These are phyloP conservation scores for Dendrothele bispora DNA, from an alignment of 768 basidiomycete species.

Conservation along the genomic window DNA sequence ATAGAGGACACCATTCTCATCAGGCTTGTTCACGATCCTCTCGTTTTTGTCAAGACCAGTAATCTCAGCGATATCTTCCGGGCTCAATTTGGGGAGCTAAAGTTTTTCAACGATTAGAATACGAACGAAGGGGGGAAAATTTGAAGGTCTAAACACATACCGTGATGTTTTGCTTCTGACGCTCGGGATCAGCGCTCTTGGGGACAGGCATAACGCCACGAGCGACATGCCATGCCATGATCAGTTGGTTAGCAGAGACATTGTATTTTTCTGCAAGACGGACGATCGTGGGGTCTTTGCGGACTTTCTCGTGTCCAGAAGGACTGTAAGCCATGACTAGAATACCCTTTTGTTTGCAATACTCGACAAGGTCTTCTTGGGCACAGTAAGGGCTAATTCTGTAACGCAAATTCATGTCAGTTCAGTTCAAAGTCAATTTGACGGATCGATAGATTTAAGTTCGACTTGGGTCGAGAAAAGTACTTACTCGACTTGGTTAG, in stretches of 20 bases:
- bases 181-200: constrained; percentile 31
- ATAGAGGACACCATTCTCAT: constrained; percentile 33
- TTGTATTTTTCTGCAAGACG: constrained; percentile 18
- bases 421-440: neutral
- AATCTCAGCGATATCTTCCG: constrained; percentile 45
- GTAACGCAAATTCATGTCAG: neutral
- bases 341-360: constrained; percentile 50
- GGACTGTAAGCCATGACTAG: constrained; percentile 49
- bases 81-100: constrained; percentile 36
- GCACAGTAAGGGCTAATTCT: constrained; percentile 54
- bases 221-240: constrained; percentile 6
- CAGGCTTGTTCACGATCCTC: constrained; percentile 38
- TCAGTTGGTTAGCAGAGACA: constrained; percentile 4
- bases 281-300: constrained; percentile 25
- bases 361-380: constrained; percentile 45
- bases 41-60: constrained; percentile 41
- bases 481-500: constrained; percentile 50
- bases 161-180: constrained; percentile 36
- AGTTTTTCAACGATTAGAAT: constrained; percentile 42
- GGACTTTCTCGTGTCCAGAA: constrained; percentile 21
- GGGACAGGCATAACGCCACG: constrained; percentile 3
- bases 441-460: no score
- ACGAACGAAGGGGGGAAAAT: constrained; percentile 38
- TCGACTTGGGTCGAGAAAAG: no score
- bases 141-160: neutral